Conservation (phyloP, 2,329 filamentous ascomycete species). For the Pestalotiopsis sp. region DNA sequence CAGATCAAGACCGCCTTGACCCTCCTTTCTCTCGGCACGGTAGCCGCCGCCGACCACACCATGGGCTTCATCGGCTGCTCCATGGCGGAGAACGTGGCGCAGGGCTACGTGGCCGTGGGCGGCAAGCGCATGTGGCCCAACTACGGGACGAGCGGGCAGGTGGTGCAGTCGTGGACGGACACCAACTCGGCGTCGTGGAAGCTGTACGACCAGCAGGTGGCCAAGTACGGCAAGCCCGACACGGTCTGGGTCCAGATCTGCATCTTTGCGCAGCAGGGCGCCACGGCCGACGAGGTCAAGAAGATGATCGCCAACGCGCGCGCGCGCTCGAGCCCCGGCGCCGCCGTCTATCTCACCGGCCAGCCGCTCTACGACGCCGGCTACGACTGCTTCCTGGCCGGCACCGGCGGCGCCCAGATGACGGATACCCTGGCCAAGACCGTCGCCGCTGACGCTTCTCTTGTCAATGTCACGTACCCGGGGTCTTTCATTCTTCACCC, state of each 20-base stretch:
- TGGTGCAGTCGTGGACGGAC: conserved; percentile 33
- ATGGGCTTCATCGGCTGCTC: conserved; percentile 35
- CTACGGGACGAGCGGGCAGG: conserved; percentile 29
- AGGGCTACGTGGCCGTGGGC: conserved; percentile 28
- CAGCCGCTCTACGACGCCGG: conserved; percentile 31
- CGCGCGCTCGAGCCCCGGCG: conserved; percentile 26
- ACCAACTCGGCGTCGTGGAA: conserved; percentile 26
- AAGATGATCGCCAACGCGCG: conserved; percentile 32
- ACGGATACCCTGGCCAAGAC: conserved; percentile 26
- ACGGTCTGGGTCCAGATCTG: conserved; percentile 33
- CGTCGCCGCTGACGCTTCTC: conserved; percentile 22
- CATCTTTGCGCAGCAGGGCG: conserved; percentile 32
- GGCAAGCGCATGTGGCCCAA: conserved; percentile 31
- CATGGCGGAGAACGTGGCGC: conserved; percentile 33
- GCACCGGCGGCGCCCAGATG: conserved; percentile 18
- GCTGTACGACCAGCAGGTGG: conserved; percentile 27
- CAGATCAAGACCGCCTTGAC: not conserved
- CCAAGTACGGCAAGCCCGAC: conserved; percentile 25
- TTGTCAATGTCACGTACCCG: conserved; percentile 25
- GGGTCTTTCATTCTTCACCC: conserved; percentile 27
- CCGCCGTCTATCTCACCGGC: conserved; percentile 31
- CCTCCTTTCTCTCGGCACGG: not conserved
- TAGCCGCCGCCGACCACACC: conserved; percentile 16
- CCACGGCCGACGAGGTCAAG: conserved; percentile 31
- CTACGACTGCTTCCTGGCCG: conserved; percentile 26